Percentiles rank a stretch among this genome's conserved stretches.
phyloP scores from a whole-genome alignment of 2,329 filamentous ascomycete genomes.

The Claviceps sp. region DNA sequence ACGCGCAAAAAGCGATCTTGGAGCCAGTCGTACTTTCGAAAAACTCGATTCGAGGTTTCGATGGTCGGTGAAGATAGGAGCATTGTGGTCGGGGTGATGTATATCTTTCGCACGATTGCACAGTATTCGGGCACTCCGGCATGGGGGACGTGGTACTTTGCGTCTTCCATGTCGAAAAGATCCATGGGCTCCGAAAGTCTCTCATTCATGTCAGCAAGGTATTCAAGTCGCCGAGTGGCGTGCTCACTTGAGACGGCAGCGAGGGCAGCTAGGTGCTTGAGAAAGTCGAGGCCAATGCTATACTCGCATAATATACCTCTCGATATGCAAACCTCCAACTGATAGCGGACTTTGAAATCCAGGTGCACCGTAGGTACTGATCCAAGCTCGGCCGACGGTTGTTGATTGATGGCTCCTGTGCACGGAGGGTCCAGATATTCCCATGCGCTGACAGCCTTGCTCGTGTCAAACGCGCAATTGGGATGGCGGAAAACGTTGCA shows the following conservation, averaged over 20 bases:
- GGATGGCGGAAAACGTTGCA: constrained; percentile 51
- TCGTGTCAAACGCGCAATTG: constrained; percentile 27
- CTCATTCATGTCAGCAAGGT: constrained; percentile 50
- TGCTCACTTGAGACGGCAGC: constrained; percentile 27
- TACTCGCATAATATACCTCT: constrained; percentile 64
- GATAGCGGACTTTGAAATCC: constrained; percentile 66
- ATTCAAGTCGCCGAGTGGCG: constrained; percentile 59
- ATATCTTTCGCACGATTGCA: constrained; percentile 59
- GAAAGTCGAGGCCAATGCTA: constrained; percentile 53
- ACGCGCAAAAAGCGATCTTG: constrained; percentile 77
- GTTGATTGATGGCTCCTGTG: constrained; percentile 9
- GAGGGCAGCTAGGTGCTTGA: constrained; percentile 49
- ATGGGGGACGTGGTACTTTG: constrained; percentile 31
- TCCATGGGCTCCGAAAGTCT: constrained; percentile 56
- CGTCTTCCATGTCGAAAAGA: constrained; percentile 48
- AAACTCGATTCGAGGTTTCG: constrained; percentile 78
- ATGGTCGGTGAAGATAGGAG: constrained; percentile 64
- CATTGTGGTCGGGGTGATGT: constrained; percentile 73
- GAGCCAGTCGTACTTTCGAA: constrained; percentile 54
- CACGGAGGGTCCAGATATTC: constrained; percentile 16
- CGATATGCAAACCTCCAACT: constrained; percentile 88
- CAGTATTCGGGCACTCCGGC: constrained; percentile 57
- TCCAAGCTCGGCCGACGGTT: constrained; percentile 17
- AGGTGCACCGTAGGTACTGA: constrained; percentile 24
- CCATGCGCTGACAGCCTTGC: constrained; percentile 16